These are phyloP conservation scores for Xanthoceras sorbifolium DNA, from an alignment of 345 rosid genomes.

Conservation along the genomic window DNA sequence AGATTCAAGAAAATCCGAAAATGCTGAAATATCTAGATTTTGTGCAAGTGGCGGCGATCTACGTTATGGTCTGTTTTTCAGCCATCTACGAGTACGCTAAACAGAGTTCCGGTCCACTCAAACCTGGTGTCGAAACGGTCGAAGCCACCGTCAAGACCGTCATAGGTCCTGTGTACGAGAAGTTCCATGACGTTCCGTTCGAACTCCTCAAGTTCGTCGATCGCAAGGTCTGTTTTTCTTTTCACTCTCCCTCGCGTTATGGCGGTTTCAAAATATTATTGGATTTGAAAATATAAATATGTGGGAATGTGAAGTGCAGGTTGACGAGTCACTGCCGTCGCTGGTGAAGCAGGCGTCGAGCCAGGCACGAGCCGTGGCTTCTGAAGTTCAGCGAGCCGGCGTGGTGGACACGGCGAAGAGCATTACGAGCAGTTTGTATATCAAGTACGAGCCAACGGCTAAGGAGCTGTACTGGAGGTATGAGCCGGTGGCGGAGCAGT, in stretches of 20 bases:
- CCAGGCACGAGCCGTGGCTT: constrained; percentile 56
- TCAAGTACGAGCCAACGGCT: constrained; percentile 52
- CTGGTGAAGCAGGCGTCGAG: constrained; percentile 60
- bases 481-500: constrained; percentile 63
- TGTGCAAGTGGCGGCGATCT: constrained; percentile 49
- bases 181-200: constrained; percentile 56
- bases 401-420: constrained; percentile 48
- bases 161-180: constrained; percentile 60
- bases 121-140: constrained; percentile 62
- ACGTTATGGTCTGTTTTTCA: constrained; percentile 43
- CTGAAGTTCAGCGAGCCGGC: constrained; percentile 63
- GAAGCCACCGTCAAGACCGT: constrained; percentile 63
- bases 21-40: constrained; percentile 66
- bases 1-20: constrained; percentile 36
- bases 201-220: constrained; percentile 67
- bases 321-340: constrained; percentile 62
- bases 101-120: constrained; percentile 72
- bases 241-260: too few relatives aligned
- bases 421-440: constrained; percentile 35
- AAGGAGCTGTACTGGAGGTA: constrained; percentile 43
- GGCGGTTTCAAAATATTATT: background rate
- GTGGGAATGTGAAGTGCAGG: constrained; percentile 38
- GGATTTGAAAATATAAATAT: background rate
- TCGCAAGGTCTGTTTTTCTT: constrained; percentile 49
- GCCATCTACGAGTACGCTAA: constrained; percentile 68